Conservation (phyloP, 768 basidiomycete species). For the Boletus pseudopeckii region DNA sequence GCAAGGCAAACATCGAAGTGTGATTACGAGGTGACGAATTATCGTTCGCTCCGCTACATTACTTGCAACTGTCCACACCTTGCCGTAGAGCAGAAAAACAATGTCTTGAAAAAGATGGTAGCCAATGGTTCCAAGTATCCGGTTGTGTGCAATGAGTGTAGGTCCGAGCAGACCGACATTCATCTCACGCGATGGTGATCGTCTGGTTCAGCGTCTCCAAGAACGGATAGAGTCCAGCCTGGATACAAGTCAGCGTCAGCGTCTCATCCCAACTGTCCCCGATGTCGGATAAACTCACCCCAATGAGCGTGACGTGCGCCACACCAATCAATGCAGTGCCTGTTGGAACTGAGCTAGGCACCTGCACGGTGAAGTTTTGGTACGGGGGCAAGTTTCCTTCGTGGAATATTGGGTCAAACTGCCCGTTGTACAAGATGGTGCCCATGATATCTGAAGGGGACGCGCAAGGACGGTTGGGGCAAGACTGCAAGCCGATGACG, state of each 20-base stretch:
- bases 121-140: background rate
- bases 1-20: too few relatives aligned
- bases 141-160: background rate
- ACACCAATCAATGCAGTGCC: slow-evolving; percentile 38
- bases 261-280: background rate
- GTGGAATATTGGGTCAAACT: slow-evolving; percentile 37
- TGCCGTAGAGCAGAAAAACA: background rate
- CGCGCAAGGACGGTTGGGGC: slow-evolving; percentile 27
- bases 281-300: slow-evolving; percentile 31
- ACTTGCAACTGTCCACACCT: background rate
- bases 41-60: background rate
- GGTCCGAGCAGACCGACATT: background rate
- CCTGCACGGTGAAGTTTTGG: slow-evolving; percentile 43
- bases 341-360: slow-evolving; percentile 29
- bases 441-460: slow-evolving; percentile 36
- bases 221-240: slow-evolving; percentile 34
- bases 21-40: background rate
- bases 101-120: background rate
- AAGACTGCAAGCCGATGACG: slow-evolving; percentile 43
- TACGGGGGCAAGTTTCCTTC: slow-evolving; percentile 33
- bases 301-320: slow-evolving; percentile 36
- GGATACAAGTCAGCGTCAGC: background rate
- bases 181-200: slow-evolving; percentile 19
- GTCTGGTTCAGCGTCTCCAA: slow-evolving; percentile 35
- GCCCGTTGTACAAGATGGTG: slow-evolving; percentile 45